These are phyloP conservation scores for Colletotrichum tamarilloi DNA, from an alignment of 2,329 filamentous ascomycete species.

Conservation along the genomic window DNA sequence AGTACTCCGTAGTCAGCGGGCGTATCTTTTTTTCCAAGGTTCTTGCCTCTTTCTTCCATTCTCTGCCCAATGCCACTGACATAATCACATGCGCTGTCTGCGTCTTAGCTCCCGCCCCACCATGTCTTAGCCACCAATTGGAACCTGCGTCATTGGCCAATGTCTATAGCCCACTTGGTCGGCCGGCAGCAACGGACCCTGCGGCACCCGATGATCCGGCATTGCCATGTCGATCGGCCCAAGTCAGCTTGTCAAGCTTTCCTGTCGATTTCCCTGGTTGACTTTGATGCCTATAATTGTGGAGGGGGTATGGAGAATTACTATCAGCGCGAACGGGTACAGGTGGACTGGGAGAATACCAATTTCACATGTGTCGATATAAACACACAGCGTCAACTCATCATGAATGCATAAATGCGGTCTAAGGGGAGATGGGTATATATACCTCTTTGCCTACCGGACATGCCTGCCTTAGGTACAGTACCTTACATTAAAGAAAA, in stretches of 20 bases:
- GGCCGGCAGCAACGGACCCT: slow-evolving; percentile 17
- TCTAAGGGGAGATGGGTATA: neutral
- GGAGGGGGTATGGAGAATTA: neutral
- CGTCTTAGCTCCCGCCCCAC: neutral
- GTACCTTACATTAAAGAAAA: neutral
- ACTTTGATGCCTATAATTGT: slow-evolving; percentile 3
- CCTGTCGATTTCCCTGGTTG: slow-evolving; percentile 14
- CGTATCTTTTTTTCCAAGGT: neutral
- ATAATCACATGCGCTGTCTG: slow-evolving; percentile 27
- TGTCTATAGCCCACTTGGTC: neutral
- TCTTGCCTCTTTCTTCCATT: slow-evolving; percentile 3
- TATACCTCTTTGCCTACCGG: neutral
- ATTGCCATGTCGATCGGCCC: slow-evolving; percentile 19
- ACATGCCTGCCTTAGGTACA: neutral
- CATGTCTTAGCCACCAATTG: neutral
- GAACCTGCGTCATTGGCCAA: slow-evolving; percentile 12
- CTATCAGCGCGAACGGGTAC: neutral
- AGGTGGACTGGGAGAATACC: neutral
- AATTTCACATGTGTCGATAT: neutral
- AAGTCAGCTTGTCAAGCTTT: slow-evolving; percentile 2
- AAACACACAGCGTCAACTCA: neutral
- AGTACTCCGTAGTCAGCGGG: slow-evolving; percentile 10
- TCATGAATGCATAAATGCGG: neutral
- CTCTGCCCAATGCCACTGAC: slow-evolving; percentile 24
- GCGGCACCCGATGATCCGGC: slow-evolving; percentile 30